Evolutionary conservation across 495 filamentous ascomycete species (phyloP), one percentile per base, ranked within the genome.

Genomic region (Aspergillus indologenus): DNA sequence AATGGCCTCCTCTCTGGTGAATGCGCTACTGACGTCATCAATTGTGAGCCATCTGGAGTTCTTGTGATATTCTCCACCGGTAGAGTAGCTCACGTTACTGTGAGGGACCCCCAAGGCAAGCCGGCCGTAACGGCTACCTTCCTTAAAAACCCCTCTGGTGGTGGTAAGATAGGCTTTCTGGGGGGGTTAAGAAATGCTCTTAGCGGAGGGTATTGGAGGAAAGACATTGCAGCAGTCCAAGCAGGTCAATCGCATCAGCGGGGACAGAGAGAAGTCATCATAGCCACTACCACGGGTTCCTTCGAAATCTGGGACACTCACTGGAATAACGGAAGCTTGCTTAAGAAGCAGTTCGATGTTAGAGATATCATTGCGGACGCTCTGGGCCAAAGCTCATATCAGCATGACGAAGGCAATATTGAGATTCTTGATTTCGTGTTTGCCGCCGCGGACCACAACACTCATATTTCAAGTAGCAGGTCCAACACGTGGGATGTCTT

Each of bases 221-320:
- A 85, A 65, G 87, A 95, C 54, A 83, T 96, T 55, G 88, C 84
- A 47, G 90, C 91, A 24, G 85, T 92, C 43, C 83, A 83, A 54
- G 83, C 90, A 1, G 87, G 87, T 26, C 77, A 74, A 42, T 86
- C 87, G 19, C 77, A 79, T 21, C 85, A 86, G 54, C 82, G 90
- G 65, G 92, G 92, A 5, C 91, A 98, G 71, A 85, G 92, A 65
- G 87, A 92, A 63, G 81, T 95, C 22, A 79, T 95, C 23, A 83
- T 91, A 58, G 86, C 84, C 26, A 92, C 91, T 12, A 79, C 84
- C 5, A 83, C 84, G 45, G 92, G 90, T 20, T 73, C 84, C 26
- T 70, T 98, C 15, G 86, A 94, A 57, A 81, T 86, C 12, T 98
- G 94, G 94, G 87, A 90, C 66, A 79, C 96, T 5, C 90, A 90